Evolutionary conservation across 2,329 filamentous ascomycete species (phyloP).

Genomic region (Penicillium polonicum): DNA sequence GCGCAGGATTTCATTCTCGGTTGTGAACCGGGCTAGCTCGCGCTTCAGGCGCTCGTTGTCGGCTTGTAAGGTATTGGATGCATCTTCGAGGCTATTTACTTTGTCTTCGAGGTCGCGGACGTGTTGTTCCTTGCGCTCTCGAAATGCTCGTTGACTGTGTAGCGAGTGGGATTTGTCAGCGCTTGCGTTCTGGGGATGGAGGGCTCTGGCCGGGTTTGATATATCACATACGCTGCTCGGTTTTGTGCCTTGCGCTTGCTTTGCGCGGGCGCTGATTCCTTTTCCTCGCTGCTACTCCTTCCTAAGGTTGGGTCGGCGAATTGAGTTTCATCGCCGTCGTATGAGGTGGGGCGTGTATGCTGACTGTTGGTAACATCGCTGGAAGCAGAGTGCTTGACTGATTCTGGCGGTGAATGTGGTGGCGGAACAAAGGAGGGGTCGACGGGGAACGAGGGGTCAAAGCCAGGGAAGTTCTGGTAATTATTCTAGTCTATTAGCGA

Average conservation of each 20-base stretch:
- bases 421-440: conserved; percentile 35
- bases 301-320: conserved; percentile 27
- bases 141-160: conserved; percentile 84
- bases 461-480: conserved; percentile 38
- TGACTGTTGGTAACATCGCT: conserved; percentile 25
- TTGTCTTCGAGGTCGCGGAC: conserved; percentile 91
- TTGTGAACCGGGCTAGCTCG: conserved; percentile 77
- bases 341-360: conserved; percentile 27
- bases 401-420: conserved; percentile 38
- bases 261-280: conserved; percentile 55
- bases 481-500: conserved; percentile 28
- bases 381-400: conserved; percentile 35
- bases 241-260: conserved; percentile 69
- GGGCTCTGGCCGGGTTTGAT: background rate
- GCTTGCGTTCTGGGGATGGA: background rate
- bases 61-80: conserved; percentile 67
- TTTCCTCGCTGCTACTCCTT: conserved; percentile 55
- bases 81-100: conserved; percentile 72
- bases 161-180: background rate
- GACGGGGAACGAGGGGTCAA: conserved; percentile 42
- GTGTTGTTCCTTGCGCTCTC: conserved; percentile 91
- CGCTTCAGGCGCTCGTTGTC: conserved; percentile 87
- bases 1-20: conserved; percentile 89
- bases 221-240: conserved; percentile 63
- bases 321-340: conserved; percentile 32